Conservation (phyloP, 495 filamentous ascomycete genomes). For the Filosporella fistucella region DNA sequence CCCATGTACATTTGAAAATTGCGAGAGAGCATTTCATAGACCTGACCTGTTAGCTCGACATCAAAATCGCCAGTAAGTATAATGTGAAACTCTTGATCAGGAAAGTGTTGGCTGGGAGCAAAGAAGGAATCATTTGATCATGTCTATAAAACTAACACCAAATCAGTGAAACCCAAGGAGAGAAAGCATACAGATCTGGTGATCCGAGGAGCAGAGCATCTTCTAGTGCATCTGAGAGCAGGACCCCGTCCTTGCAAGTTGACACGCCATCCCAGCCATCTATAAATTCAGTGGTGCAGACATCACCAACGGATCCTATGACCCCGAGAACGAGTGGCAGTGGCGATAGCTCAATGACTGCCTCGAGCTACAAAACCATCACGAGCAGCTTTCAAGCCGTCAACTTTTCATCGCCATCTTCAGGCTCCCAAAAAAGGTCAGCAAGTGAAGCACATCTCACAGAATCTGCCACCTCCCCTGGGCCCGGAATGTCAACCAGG, state of each 20-base stretch:
- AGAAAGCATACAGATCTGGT: conserved; percentile 17
- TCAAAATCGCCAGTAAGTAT: conserved; percentile 73
- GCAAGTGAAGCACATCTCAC: conserved; percentile 11
- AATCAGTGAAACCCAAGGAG: conserved; percentile 23
- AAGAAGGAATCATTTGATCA: no score
- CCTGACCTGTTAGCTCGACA: conserved; percentile 76
- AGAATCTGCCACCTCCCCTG: conserved; percentile 8
- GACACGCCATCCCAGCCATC: conserved; percentile 9
- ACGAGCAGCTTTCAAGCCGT: conserved; percentile 10
- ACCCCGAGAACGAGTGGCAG: conserved; percentile 17
- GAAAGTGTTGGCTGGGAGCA: background rate
- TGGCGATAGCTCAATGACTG: conserved; percentile 17
- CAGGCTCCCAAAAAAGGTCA: conserved; percentile 7
- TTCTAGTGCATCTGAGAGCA: conserved; percentile 20
- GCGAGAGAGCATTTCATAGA: conserved; percentile 62
- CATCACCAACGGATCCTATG: conserved; percentile 9
- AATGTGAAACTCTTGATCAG: background rate
- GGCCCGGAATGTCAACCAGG: conserved; percentile 3
- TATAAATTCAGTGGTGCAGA: background rate
- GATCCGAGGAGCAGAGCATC: conserved; percentile 21
- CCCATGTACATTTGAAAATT: conserved; percentile 60
- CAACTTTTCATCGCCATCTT: conserved; percentile 5
- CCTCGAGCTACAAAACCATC: conserved; percentile 10
- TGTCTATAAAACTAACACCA: no score
- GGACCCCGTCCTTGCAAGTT: conserved; percentile 12